Evolutionary conservation across 331 rosid genomes (phyloP).

Genomic region (Rhamnella rubrinervis): DNA sequence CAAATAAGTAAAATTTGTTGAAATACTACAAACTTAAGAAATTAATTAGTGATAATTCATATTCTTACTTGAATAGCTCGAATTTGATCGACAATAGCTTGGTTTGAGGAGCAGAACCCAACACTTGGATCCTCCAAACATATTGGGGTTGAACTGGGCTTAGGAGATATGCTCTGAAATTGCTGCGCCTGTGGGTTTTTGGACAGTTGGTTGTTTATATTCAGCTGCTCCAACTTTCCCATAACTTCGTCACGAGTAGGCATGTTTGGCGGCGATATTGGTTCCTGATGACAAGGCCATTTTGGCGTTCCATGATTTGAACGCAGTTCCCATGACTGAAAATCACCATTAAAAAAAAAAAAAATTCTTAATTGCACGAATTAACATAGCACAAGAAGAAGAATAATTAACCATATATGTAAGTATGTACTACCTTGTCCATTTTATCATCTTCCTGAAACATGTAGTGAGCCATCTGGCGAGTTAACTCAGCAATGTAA

Average conservation of each 20-base stretch:
- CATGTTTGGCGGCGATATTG: constrained; percentile 6
- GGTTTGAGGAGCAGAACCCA: constrained; percentile 29
- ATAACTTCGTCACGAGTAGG: constrained; percentile 21
- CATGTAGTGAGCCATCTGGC: constrained; percentile 52
- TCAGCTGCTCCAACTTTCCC: constrained; percentile 42
- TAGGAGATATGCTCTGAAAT: constrained; percentile 11
- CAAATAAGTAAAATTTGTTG: background rate
- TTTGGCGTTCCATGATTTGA: too few relatives aligned
- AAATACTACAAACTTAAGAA: background rate
- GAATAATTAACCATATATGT: constrained; percentile 21
- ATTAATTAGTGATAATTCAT: background rate
- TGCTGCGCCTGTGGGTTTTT: background rate
- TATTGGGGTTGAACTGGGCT: constrained; percentile 2
- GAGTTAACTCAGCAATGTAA: constrained; percentile 50
- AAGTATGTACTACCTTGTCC: background rate
- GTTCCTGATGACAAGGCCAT: too few relatives aligned
- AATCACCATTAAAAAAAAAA: too few relatives aligned
- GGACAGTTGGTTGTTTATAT: constrained; percentile 11
- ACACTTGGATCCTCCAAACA: constrained; percentile 1
- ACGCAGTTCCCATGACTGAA: too few relatives aligned
- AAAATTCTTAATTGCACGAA: too few relatives aligned
- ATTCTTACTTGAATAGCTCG: constrained; percentile 44
- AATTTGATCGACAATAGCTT: constrained; percentile 35
- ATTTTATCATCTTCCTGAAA: constrained; percentile 35
- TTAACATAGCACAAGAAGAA: too few relatives aligned